Evolutionary conservation across 371 early-diverging fungal genomes (phyloP).

Genomic region (Mortierella sp.): DNA sequence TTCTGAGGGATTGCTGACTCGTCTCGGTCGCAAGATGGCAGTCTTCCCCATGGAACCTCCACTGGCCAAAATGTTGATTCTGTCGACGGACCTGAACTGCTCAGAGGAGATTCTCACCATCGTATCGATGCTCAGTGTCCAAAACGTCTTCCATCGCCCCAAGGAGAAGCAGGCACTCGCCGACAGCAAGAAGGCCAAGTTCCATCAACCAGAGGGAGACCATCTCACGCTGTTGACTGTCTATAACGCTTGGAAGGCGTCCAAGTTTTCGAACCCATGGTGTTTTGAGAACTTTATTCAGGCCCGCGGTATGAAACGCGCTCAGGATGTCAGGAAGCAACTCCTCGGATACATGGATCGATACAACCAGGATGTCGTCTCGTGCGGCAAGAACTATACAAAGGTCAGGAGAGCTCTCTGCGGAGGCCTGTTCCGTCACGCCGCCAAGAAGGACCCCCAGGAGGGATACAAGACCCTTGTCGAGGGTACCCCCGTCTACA

Average conservation of each 20-base stretch:
- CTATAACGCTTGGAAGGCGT: conserved; percentile 94
- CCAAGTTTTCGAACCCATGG: conserved; percentile 93
- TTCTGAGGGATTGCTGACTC: conserved; percentile 92
- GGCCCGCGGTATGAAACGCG: conserved; percentile 89
- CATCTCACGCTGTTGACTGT: conserved; percentile 96
- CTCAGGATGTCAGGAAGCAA: conserved; percentile 96
- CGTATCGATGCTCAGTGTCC: conserved; percentile 96
- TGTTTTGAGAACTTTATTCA: conserved; percentile 98
- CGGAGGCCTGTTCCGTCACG: conserved; percentile 95
- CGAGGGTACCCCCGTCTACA: conserved; percentile 97
- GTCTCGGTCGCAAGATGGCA: conserved; percentile 96
- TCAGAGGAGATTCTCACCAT: conserved; percentile 96
- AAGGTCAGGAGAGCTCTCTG: conserved; percentile 92
- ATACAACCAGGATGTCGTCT: conserved; percentile 93
- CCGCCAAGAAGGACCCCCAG: conserved; percentile 97
- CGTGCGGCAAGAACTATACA: conserved; percentile 93
- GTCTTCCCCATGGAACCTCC: conserved; percentile 97
- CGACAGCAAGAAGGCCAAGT: conserved; percentile 96
- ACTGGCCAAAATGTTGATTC: conserved; percentile 93
- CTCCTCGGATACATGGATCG: conserved; percentile 96
- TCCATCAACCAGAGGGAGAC: conserved; percentile 98
- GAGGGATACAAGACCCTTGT: conserved; percentile 98
- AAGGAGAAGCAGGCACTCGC: conserved; percentile 96
- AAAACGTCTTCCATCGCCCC: conserved; percentile 96
- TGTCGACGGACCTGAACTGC: conserved; percentile 92